A percentile compares a stretch with the other conserved stretches of the same genome.
Conservation (phyloP, 768 basidiomycete species). For the Amanita exitialis region DNA sequence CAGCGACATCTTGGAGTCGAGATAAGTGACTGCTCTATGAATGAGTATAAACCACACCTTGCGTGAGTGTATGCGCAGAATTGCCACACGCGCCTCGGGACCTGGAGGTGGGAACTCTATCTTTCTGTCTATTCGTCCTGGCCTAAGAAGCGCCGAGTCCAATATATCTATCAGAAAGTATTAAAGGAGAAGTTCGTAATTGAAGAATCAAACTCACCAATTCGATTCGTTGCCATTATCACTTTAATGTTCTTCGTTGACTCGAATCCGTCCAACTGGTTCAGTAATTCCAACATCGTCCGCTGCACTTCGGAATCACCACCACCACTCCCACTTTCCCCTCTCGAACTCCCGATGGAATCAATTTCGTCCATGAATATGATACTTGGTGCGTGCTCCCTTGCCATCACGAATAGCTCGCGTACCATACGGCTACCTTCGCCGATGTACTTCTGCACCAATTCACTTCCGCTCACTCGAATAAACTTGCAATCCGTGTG, state of each 20-base stretch:
- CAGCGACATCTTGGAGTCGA: slow-evolving; percentile 79
- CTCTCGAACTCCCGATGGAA: slow-evolving; percentile 89
- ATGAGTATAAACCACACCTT: slow-evolving; percentile 42
- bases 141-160: slow-evolving; percentile 85
- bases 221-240: slow-evolving; percentile 95
- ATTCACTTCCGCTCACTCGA: slow-evolving; percentile 84
- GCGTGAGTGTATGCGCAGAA: slow-evolving; percentile 91
- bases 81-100: slow-evolving; percentile 85
- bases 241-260: slow-evolving; percentile 98
- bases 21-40: not conserved
- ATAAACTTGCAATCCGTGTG: slow-evolving; percentile 99
- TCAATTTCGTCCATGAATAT: slow-evolving; percentile 99
- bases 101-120: slow-evolving; percentile 99
- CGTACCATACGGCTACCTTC: slow-evolving; percentile 96
- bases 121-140: slow-evolving; percentile 91
- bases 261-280: slow-evolving; percentile 88
- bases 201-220: slow-evolving; percentile 37
- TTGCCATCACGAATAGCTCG: slow-evolving; percentile 96
- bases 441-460: slow-evolving; percentile 98
- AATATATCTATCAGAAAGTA: slow-evolving; percentile 59
- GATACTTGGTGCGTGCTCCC: slow-evolving; percentile 95
- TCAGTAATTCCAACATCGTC: slow-evolving; percentile 84
- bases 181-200: not conserved
- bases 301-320: slow-evolving; percentile 87
- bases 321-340: slow-evolving; percentile 83